Conservation (phyloP, 1,284 basidiomycete species). For the Hortiboletus rubellus region DNA sequence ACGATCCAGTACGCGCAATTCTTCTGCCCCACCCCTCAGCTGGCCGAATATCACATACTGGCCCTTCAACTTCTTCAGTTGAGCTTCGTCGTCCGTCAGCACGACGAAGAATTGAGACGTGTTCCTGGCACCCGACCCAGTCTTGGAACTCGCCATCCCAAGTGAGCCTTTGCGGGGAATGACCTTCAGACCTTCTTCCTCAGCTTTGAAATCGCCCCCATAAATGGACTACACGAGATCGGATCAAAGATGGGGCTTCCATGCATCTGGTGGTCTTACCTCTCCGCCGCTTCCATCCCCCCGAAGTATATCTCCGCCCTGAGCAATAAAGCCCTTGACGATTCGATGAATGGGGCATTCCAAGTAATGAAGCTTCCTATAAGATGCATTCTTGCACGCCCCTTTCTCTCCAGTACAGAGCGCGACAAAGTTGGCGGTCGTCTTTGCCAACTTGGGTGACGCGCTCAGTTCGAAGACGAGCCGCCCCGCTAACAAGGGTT, state of each 20-base stretch:
- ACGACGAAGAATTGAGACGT: conserved; percentile 54
- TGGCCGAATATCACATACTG: conserved; percentile 51
- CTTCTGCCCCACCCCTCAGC: conserved; percentile 36
- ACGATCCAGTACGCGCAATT: conserved; percentile 39
- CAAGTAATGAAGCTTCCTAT: conserved; percentile 46
- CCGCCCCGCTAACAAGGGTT: conserved; percentile 38
- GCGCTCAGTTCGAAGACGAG: conserved; percentile 42
- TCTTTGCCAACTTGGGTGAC: conserved; percentile 44
- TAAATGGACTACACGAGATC: conserved; percentile 43
- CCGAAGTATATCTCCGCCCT: conserved; percentile 53
- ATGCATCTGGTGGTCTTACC: conserved; percentile 28
- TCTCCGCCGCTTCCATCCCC: conserved; percentile 53
- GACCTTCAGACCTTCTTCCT: conserved; percentile 45
- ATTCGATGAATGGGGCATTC: conserved; percentile 47
- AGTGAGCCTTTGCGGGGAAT: conserved; percentile 43
- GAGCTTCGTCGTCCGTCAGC: conserved; percentile 41
- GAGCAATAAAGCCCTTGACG: conserved; percentile 48
- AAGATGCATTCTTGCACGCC: conserved; percentile 47
- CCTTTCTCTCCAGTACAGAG: conserved; percentile 50
- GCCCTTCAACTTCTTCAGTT: conserved; percentile 45
- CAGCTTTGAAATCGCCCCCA: conserved; percentile 51
- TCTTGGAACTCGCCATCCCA: conserved; percentile 48
- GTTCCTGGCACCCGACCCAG: conserved; percentile 43
- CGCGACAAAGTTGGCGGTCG: conserved; percentile 47
- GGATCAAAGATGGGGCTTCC: conserved; percentile 11